phyloP scores from a whole-genome alignment of 208 protist species.

The Crithidia brevicula region DNA sequence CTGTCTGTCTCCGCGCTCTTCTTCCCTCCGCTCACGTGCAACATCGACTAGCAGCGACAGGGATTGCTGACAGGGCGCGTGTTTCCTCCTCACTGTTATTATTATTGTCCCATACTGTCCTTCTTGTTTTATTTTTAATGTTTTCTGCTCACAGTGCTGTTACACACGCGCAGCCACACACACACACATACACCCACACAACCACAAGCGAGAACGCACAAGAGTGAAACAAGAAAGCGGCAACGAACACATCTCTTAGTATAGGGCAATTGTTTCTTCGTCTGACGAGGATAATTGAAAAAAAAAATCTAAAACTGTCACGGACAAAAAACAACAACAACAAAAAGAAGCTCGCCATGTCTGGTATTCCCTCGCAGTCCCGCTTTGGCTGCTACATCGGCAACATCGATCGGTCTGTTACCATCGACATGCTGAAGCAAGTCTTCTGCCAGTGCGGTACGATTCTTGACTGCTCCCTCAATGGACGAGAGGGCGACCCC shows the following conservation, averaged over 20 bases:
- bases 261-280: too few relatives aligned
- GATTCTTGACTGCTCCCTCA: conserved; percentile 88
- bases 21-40: too few relatives aligned
- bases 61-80: too few relatives aligned
- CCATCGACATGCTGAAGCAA: conserved; percentile 77
- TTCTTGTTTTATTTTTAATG: too few relatives aligned
- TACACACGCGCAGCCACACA: neutral
- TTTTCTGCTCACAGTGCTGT: too few relatives aligned
- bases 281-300: neutral
- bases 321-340: neutral
- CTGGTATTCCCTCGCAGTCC: conserved; percentile 37
- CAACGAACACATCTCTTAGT: too few relatives aligned
- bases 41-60: too few relatives aligned
- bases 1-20: too few relatives aligned
- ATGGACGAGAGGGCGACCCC: conserved; percentile 74
- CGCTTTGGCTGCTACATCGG: conserved; percentile 88
- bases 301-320: neutral
- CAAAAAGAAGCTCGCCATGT: conserved; percentile 17
- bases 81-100: too few relatives aligned
- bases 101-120: too few relatives aligned
- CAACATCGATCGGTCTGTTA: conserved; percentile 85
- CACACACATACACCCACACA: neutral
- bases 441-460: conserved; percentile 82
- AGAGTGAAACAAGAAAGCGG: too few relatives aligned
- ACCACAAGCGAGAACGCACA: neutral